phyloP scores from a whole-genome alignment of 768 basidiomycete genomes.

The Tephrocybe sp. region DNA sequence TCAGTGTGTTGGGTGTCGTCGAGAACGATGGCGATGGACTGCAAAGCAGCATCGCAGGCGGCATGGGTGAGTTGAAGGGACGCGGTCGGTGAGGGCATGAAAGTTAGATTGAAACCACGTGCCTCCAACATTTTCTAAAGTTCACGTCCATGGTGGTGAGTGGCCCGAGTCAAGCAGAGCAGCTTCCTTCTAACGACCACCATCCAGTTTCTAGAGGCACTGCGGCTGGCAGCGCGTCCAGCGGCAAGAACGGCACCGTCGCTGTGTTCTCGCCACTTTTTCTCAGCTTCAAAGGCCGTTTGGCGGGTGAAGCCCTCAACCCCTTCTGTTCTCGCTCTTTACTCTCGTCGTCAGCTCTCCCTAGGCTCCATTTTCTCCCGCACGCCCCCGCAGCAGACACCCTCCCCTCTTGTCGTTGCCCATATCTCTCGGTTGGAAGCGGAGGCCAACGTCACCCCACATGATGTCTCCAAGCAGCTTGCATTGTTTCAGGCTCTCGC shows the following conservation, averaged over 20 bases:
- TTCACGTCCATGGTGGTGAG: slow-evolving; percentile 14
- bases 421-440: slow-evolving; percentile 74
- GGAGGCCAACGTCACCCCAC: slow-evolving; percentile 71
- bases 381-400: slow-evolving; percentile 43
- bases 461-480: slow-evolving; percentile 70
- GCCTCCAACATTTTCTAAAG: slow-evolving; percentile 10
- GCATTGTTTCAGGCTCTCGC: slow-evolving; percentile 66
- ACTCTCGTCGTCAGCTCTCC: slow-evolving; percentile 32
- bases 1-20: slow-evolving; percentile 24
- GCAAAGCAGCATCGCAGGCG: slow-evolving; percentile 38
- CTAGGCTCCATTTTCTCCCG: slow-evolving; percentile 48
- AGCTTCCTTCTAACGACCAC: neutral
- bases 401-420: slow-evolving; percentile 66
- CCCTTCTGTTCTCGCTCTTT: slow-evolving; percentile 19
- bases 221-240: slow-evolving; percentile 14
- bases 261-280: slow-evolving; percentile 12
- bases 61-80: slow-evolving; percentile 34
- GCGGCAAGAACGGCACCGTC: slow-evolving; percentile 5
- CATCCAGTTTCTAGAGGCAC: slow-evolving; percentile 12
- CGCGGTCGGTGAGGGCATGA: neutral
- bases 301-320: slow-evolving; percentile 8
- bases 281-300: slow-evolving; percentile 11
- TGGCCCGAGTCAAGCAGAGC: neutral
- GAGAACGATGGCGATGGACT: slow-evolving; percentile 21
- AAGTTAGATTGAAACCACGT: slow-evolving; percentile 10